These are phyloP conservation scores for Linderina pennispora DNA, from an alignment of 192 early-diverging fungal species.

Conservation along the genomic window DNA sequence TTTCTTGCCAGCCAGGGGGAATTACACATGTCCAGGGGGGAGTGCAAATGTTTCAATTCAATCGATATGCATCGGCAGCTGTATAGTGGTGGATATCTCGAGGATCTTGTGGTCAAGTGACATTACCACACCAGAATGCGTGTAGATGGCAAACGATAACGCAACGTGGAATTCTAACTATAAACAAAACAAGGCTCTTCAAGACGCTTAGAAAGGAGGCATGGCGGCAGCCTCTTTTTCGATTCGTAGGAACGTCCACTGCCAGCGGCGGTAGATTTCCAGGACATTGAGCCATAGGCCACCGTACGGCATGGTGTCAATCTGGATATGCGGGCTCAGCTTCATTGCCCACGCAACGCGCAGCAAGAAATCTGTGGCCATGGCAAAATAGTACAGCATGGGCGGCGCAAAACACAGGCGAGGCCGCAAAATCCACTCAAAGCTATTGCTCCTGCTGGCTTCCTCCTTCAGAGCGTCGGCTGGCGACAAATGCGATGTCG, in stretches of 20 bases:
- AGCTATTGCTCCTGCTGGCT: too few relatives aligned
- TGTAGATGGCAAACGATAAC: background rate
- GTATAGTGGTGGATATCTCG: too few relatives aligned
- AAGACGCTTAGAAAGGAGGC: background rate
- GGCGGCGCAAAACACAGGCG: slow-evolving; percentile 57
- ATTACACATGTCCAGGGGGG: too few relatives aligned
- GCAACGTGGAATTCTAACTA: background rate
- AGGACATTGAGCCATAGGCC: slow-evolving; percentile 73
- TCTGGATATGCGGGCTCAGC: slow-evolving; percentile 53
- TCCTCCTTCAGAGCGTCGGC: slow-evolving; percentile 2
- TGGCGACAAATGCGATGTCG: slow-evolving; percentile 10
- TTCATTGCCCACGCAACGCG: slow-evolving; percentile 85
- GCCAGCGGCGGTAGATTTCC: slow-evolving; percentile 82
- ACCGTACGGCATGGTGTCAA: slow-evolving; percentile 59
- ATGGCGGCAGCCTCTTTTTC: slow-evolving; percentile 51
- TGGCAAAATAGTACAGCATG: slow-evolving; percentile 71
- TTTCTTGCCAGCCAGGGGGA: too few relatives aligned
- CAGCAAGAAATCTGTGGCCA: slow-evolving; percentile 70
- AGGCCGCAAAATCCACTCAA: slow-evolving; percentile 51
- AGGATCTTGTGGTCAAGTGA: too few relatives aligned
- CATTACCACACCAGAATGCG: background rate
- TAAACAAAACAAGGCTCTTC: slow-evolving; percentile 1
- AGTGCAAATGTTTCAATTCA: background rate
- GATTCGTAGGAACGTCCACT: slow-evolving; percentile 92
- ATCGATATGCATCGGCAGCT: background rate